These are phyloP conservation scores for Chlorencoelia australis DNA, from an alignment of 2,329 filamentous ascomycete species.

Conservation along the genomic window DNA sequence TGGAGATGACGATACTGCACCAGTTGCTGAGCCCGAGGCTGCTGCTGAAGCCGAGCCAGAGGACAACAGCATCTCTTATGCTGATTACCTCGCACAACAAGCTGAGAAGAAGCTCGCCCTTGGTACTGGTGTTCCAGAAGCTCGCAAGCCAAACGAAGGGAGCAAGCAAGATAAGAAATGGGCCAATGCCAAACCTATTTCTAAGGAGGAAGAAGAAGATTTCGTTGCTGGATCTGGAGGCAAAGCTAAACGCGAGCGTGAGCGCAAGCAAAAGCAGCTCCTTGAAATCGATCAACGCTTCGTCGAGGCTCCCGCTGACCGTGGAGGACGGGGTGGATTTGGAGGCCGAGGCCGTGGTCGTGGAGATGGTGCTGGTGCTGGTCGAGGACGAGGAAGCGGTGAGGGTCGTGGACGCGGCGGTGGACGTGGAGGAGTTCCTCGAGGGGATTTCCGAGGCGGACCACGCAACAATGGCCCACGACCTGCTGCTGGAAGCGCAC, in stretches of 20 bases:
- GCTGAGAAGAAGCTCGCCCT: conserved; percentile 69
- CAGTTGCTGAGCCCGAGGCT: conserved; percentile 22
- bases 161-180: conserved; percentile 85
- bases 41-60: conserved; percentile 39
- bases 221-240: conserved; percentile 66
- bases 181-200: conserved; percentile 67
- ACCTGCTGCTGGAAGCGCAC: conserved; percentile 23
- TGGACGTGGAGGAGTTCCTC: conserved; percentile 38
- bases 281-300: conserved; percentile 82
- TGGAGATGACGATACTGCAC: conserved; percentile 39
- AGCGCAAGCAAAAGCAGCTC: conserved; percentile 84
- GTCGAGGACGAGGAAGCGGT: conserved; percentile 34
- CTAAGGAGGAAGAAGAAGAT: conserved; percentile 56
- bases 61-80: conserved; percentile 83
- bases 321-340: conserved; percentile 42
- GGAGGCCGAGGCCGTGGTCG: conserved; percentile 38
- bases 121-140: conserved; percentile 51
- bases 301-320: conserved; percentile 57
- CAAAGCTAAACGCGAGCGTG: conserved; percentile 78
- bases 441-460: conserved; percentile 33
- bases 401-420: conserved; percentile 38
- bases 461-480: conserved; percentile 30
- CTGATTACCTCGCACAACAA: conserved; percentile 73
- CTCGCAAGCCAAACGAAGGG: conserved; percentile 90
- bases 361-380: conserved; percentile 42